Base-by-base conservation (phyloP, 1,139 yeast genomes). In the Lodderomyces metapsilosis region DNA sequence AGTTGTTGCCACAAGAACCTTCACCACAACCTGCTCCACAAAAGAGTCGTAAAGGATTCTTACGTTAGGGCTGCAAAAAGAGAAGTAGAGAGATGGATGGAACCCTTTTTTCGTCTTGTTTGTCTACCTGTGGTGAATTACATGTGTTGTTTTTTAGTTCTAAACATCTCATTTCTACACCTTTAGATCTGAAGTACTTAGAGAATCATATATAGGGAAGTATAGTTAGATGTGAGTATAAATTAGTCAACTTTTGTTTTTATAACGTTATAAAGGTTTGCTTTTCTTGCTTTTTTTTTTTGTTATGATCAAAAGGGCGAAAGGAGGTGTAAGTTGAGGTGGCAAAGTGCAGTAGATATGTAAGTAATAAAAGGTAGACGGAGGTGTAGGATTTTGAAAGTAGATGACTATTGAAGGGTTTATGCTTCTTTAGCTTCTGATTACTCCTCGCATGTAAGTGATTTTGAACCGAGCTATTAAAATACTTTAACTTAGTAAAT, bases 1-100 rank as follows among this genome's bases (percentile, higher is more conserved):
- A 80, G 61, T 76, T 80, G 40, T 75, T 80, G 54, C 73, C 82
- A 28, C 68, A 66, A 46, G 84, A 80, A 52, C 80, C 80, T 39
- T 73, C 76, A 51, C 69, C 59, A 21, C 21, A 18, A 13, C 68
- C 70, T 38, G 74, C 76, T 53, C 73, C 59, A 22, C 69, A 60
- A 51, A 77, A 76, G 65, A 57, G 73, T 40, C 65, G 80, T 53
- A 78, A 78, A 61, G 82, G 82, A 28, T 76, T 76, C 59, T 74
- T 75, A 52, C 77, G 80, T 61, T 74, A 41, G 21, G 13, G 24
- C 15, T 6, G 17, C 5, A 20, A 15, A 33, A 33, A 7, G 5
- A 17, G 17, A 15, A 18, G n/a, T 7, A 33, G 18, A n/a, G 16
- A 8, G 25, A 23, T 9, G 25, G 25, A 23, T 5, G 8, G 22